Evolutionary conservation across 1,284 basidiomycete genomes (phyloP), one percentile per base, ranked within the genome.

Genomic region (Nidula niveotomentosa): DNA sequence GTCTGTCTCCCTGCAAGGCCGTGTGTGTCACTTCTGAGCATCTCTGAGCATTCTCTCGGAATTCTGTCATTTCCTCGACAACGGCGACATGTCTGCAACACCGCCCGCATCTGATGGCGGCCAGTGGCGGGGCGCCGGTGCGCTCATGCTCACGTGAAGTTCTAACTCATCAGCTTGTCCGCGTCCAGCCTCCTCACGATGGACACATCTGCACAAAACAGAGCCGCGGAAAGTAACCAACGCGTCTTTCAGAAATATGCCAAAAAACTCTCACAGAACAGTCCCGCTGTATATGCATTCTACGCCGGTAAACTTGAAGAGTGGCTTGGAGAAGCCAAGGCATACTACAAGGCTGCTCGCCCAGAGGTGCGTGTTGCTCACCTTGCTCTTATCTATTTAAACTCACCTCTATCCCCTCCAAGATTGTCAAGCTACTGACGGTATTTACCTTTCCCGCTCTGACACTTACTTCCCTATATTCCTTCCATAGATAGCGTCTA

Each of bases 281-380:
- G 70, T 51, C 49, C 55, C 9, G 37, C 58, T 7, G 53, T 53
- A 1, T 76, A 66, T 49, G 50, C 48, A 15, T 45, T 51, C 0
- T 65, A 63, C 52, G 62, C 71, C 4, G 56, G 60, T 10, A 76
- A 68, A 57, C 60, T 78, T 8, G 64, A 67, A 1, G 37, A 43
- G 8, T 79, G 76, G 76, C 60, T 77, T 39, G 58, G 58, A 17
- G 66, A 70, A 53, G 60, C 64, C 17, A 70, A 71, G 52, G 76
- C 76, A 4, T 78, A 78, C 58, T 79, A 79, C 56, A 34, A 60
- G 1, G 62, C 61, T 33, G 77, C 75, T 43, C 66, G 74, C 37
- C 70, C 70, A 37, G 67, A 73, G 64, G 77, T 77, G 56, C 51
- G 63, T 60, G 6, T 47, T n/a, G 9, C 13, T 51, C 36, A 13